phyloP scores from a whole-genome alignment of 2,329 filamentous ascomycete genomes.

The Xylaria hypoxylon region DNA sequence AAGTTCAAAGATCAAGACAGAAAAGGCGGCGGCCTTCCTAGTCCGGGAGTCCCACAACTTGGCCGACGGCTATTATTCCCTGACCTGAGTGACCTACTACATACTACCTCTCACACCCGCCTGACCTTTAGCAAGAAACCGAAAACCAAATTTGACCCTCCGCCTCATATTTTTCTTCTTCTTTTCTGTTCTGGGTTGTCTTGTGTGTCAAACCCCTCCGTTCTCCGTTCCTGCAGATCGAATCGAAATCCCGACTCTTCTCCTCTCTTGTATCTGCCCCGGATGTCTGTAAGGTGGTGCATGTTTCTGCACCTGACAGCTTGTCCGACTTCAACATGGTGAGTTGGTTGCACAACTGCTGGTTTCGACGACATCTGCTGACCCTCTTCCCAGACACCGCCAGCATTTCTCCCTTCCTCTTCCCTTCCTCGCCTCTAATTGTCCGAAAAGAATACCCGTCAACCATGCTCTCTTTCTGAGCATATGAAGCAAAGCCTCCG shows the following conservation, averaged over 20 bases:
- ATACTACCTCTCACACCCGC: constrained; percentile 29
- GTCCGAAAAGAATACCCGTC: constrained; percentile 6
- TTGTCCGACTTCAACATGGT: constrained; percentile 37
- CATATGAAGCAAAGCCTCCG: constrained; percentile 13
- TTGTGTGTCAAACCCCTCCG: constrained; percentile 3
- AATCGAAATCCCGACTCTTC: not conserved
- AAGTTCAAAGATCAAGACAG: constrained; percentile 25
- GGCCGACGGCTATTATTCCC: constrained; percentile 41
- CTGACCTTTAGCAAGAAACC: constrained; percentile 30
- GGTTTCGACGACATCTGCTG: constrained; percentile 33
- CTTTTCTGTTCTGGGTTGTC: not conserved
- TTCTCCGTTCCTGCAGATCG: not conserved
- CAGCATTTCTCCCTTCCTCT: constrained; percentile 16
- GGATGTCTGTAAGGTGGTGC: constrained; percentile 25
- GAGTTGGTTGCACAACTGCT: constrained; percentile 31
- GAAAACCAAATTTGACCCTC: constrained; percentile 31
- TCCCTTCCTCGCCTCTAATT: constrained; percentile 3
- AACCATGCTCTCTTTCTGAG: constrained; percentile 4
- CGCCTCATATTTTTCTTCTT: constrained; percentile 15
- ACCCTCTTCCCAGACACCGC: constrained; percentile 14
- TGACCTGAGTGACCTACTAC: constrained; percentile 13
- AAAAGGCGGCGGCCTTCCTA: constrained; percentile 36
- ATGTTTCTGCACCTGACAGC: constrained; percentile 37
- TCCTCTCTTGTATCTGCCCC: constrained; percentile 10
- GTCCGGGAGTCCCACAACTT: constrained; percentile 43